Evolutionary conservation across 163 green algal species (phyloP), one percentile per base, ranked within the genome.

Genomic region (Trebouxia gelatinosa): DNA sequence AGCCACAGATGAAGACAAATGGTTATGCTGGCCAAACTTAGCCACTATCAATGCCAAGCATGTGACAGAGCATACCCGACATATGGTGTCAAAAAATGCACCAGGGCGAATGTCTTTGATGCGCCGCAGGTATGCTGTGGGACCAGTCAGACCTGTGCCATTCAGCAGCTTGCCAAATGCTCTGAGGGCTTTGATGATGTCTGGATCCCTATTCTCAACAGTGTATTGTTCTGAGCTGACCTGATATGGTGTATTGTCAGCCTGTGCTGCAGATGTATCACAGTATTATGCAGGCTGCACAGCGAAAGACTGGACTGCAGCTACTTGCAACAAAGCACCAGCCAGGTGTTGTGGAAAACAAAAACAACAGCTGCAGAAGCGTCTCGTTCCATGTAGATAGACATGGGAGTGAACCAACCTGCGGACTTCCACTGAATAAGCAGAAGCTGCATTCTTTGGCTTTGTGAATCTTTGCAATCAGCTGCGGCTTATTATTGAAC

Each of bases 381-480:
- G n/a, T n/a, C n/a, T n/a, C n/a, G 19, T 58, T 16, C 48, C 19
- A 58, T 16, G 48, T 19, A 58, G 48, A 16, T n/a, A n/a, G 48
- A 58, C 16, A 16, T 58, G 16, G 19, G 48, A 58, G 48, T 58
- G 48, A 16, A 58, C 48, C 48, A 16, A 58, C 48, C 67, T 75
- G 5, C 13, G n/a, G 6, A 5, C 28, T 17, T 9, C 67, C 67
- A 40, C 37, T 39, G 59, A 75, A 75, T 1, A 75, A 19, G 67
- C 67, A 75, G 26, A 75, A 75, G 40, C 39, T 61, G 39, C 67
- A 75, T 28, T 58, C 67, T 31, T 70, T 70, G 31, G 62, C 62
- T 34, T 59, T 75, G 67, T 58, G 39, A 37, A 75, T 75, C 26
- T 75, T 75, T 5, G 39, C 67, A 75, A 75, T 39, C 23, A 75